Base-by-base conservation (phyloP, 2,329 filamentous ascomycete species). In the Emericellopsis atlantica region DNA sequence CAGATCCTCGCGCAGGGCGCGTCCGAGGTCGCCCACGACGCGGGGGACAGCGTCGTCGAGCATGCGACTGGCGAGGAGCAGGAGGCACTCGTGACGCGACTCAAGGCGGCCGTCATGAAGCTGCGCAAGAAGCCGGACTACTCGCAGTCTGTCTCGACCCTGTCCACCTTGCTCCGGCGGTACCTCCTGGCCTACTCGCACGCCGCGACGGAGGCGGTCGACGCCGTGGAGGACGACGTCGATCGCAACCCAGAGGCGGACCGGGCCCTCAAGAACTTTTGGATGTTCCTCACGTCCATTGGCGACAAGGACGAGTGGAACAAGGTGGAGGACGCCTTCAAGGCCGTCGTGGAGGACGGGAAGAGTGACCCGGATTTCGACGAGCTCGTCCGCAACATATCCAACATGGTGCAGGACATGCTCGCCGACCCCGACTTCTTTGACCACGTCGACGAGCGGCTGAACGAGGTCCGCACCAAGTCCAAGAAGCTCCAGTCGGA, bases 341-440 rank as follows among this genome's bases (percentile, higher is more conserved):
- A 83, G 36, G 68, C 76, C 37, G 72, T 95, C 32, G 61, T 93
- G 53, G 72, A 78, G 36, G 83, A 93, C 54, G 77, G 82, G 3
- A 69, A 81, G 44, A 79, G 77, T 29, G 86, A 95, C 50, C 83
- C 84, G 0, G 79, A 92, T 40, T 92, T 95, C 44, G 87, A 95
- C 51, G 67, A 78, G 12, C 64, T 95, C 22, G 75, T 93, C 54
- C 70, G 70, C 18, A 77, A 93, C 36, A 65, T 89, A 24, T 84
- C 82, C 10, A 76, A 79, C 41, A 76, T 84, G 4, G 59, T 95
- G 5, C 82, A 94, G 53, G 80, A 82, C 46, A 79, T 95, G 57
- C 65, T 96, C 34, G 92, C 79, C 0, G 84, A 95, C 46, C 89
- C 90, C 0, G 74, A 80, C 4, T 95, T 95, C 60, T 85, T 93